Evolutionary conservation across 352 stramenopile species (phyloP), one percentile per base, ranked within the genome.

Genomic region (Elongisporangium senticosum): DNA sequence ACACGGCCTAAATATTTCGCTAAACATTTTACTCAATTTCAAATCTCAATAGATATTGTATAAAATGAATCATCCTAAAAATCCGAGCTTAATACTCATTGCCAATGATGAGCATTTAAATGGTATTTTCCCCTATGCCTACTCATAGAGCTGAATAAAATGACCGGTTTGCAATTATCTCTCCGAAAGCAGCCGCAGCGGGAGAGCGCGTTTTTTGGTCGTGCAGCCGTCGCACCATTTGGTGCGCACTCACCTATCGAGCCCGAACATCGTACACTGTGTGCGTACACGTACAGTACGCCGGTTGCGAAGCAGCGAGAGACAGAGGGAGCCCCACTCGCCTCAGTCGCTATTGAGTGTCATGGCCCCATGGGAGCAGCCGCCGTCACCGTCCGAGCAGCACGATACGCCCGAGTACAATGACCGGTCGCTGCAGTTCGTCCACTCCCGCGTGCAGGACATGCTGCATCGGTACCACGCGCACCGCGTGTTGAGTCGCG

Each of bases 391-490:
- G 13, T 43, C 33, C 33, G 33, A 43, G 33, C 33, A 43, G 33
- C 33, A 43, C 5, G 33, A 43, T 4, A 14, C 33, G 33, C 33
- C 33, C 33, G 69, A 77, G 24, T 77, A 74, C 58, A 59, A 68
- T 39, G 63, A 55, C 13, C 55, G 63, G 7, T 66, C 69, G 10
- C 65, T 74, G 50, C 43, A 69, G 59, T 77, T 77, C 52, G 63
- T 67, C n/a, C 49, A 70, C 48, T 55, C 63, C 21, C 66, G 69
- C 48, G 69, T 77, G 26, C 55, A 62, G 22, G 59, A 74, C 56
- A 67, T 64, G 57, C 69, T 77, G 24, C 66, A 63, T 33, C 63
- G 64, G 24, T 79, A 81, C 56, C 68, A 81, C 59, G 64, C 59
- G 17, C 77, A 79, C n/a, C 67, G 65, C 49, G 65, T 67, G 15